Base-by-base conservation (phyloP, 495 filamentous ascomycete species). In the Chaetomium tenue region DNA sequence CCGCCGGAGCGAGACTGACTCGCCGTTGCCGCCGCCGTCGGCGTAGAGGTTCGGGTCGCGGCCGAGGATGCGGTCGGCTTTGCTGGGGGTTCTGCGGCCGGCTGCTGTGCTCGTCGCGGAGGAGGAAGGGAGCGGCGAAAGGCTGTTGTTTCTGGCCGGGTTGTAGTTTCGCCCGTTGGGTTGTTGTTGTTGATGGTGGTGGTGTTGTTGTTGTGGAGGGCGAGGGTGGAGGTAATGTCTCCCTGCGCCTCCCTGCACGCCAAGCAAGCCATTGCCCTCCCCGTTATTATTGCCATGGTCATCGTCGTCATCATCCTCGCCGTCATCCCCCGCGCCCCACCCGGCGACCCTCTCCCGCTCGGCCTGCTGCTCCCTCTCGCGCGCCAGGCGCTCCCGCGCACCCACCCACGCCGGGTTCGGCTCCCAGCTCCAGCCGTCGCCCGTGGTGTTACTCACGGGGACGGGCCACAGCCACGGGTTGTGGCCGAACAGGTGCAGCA, bases 401-500 rank as follows among this genome's bases (percentile, higher is more conserved):
- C 85, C 86, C 18, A 89, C 65, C 84, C 91, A 94, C 63, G 82
- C 83, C 1, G 78, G 75, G 63, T 86, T 96, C 1, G 92, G 84
- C 70, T 96, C 92, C 94, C 94, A 98, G 68, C 76, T 84, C 92
- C 92, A 98, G n/a, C 94, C 94, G 72, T 98, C 91, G 12, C 93
- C 93, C 0, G 84, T 88, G 0, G 91, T 93, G 60, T 87, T 96
- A 74, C 86, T 86, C 18, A 96, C 75, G 0, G 94, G 95, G n/a
- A 97, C 67, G 3, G 77, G 70, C 93, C 94, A 97, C 6, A 91
- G 78, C 37, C 84, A 75, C 13, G 86, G 86, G 0, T 77, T 82
- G 2, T 77, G 77, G 0, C 94, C 94, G 66, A 98, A 96, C 13
- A 98, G 81, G 72, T 94, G 88, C 4, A 78, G 66, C n/a, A 98